Conservation (phyloP, 139 green algal species). For the Chlorella sp. region DNA sequence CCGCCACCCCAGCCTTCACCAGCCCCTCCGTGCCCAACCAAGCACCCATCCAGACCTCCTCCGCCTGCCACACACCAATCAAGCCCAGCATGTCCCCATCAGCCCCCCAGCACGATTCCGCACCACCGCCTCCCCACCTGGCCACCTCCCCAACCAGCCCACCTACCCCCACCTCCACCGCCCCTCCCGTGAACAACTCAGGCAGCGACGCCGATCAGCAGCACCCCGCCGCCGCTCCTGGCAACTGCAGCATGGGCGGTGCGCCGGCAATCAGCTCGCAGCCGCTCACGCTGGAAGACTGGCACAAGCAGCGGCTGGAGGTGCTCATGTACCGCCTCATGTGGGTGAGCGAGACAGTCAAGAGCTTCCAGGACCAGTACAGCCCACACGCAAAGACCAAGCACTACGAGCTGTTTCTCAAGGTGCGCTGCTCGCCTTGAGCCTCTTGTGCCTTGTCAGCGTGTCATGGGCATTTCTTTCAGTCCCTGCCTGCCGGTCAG, state of each 20-base stretch:
- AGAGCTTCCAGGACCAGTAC: conserved; percentile 51
- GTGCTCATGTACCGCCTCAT: conserved; percentile 54
- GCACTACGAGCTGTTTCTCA: conserved; percentile 40
- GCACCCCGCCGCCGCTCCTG: no score
- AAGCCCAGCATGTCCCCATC: neutral
- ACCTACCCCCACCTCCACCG: neutral
- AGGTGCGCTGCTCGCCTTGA: neutral
- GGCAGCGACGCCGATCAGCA: neutral
- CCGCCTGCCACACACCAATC: neutral
- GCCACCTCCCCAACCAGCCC: neutral
- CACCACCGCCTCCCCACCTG: no score
- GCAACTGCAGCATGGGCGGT: neutral
- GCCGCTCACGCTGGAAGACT: conserved; percentile 11
- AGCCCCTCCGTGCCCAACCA: neutral
- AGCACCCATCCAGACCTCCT: neutral
- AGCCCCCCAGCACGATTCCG: no score
- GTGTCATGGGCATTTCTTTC: neutral
- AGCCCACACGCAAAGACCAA: conserved; percentile 11
- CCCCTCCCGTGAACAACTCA: neutral
- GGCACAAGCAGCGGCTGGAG: conserved; percentile 44
- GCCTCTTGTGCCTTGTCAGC: no score
- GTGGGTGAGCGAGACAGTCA: conserved; percentile 50
- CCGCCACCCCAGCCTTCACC: neutral
- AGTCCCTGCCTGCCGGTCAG: no score
- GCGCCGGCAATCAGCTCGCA: neutral